Evolutionary conservation across 352 stramenopile genomes (phyloP).

Genomic region (Globisporangium cystogenes): DNA sequence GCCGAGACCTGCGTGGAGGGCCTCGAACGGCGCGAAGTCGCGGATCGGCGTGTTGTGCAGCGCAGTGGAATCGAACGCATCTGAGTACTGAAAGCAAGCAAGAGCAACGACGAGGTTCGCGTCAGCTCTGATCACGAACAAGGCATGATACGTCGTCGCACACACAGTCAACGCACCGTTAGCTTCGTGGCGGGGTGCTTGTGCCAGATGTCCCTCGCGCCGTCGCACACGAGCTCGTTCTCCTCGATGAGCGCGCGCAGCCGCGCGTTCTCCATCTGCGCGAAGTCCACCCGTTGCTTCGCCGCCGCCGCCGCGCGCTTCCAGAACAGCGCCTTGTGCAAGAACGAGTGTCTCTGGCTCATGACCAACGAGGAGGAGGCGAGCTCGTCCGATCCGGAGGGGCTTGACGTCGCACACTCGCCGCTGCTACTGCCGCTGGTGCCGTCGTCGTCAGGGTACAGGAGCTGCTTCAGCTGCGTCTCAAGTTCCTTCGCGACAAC

Average conservation of each 20-base stretch:
- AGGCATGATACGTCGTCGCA: too few species aligned
- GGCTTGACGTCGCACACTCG: neutral
- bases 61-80: neutral
- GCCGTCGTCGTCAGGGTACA: constrained; percentile 40
- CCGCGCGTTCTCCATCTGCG: neutral
- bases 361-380: too few species aligned
- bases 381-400: constrained; percentile 47
- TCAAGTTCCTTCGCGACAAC: neutral
- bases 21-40: constrained; percentile 19
- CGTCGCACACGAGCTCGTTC: neutral
- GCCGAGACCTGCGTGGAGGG: constrained; percentile 16
- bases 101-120: neutral
- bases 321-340: constrained; percentile 2
- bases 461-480: neutral
- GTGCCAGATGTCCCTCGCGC: neutral
- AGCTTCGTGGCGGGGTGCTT: neutral
- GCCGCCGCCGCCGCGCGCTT: neutral
- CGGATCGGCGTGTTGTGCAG: constrained; percentile 1
- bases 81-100: neutral
- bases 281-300: neutral
- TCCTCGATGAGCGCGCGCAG: constrained; percentile 4
- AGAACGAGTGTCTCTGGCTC: constrained; percentile 2
- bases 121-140: neutral
- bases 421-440: neutral
- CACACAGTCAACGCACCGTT: neutral